Base-by-base conservation (phyloP, 345 rosid species). In the Citrus cavaleriei region DNA sequence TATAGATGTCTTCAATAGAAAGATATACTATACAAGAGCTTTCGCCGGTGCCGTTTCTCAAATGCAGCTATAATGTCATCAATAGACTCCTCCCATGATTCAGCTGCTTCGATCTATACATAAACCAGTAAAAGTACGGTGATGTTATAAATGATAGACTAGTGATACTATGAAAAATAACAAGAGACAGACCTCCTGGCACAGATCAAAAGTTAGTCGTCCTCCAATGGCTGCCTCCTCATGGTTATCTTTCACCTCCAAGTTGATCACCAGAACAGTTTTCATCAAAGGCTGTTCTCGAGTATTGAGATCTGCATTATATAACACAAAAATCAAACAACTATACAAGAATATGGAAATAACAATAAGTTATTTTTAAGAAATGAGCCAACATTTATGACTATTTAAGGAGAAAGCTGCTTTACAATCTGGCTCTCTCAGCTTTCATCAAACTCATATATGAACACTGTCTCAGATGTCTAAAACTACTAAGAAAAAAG, bases 221-320 rank as follows among this genome's bases (percentile, higher is more conserved):
- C 89, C 98, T 73, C 99, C 99, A 7, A 87, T 73, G 21, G 99
- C 98, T 61, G 99, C 99, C 85, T 94, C 99, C 79, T 95, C 98
- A 55, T 95, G 97, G 85, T 94, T 95, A 76, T 95, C 99, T 89
- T 95, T 96, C 61, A 96, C 99, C 81, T 96, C 99, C 87, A 96
- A 81, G 88, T 95, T 95, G 82, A 95, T 92, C 77, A 95, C 90
- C 74, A 96, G 86, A 37, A 91, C 93, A 27, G 84, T 81, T 85
- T 89, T 96, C 90, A 92, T 78, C 32, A 85, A 91, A 75, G 75
- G 64, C 72, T 94, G 98, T 60, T 94, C 99, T 78, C 98, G 89
- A 76, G 70, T 90, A 76, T 90, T 90, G 81, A 95, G 97, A 84
- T 95, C 99, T 95, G 89, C 85, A 79, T 40, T 67, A 46, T 62